Evolutionary conservation across 78 protist genomes (phyloP).

Genomic region (slime mould (Dictyostelium discoideum)): dicty_2.7 NC_007090.3:1310501-1311000

Average conservation of each 20-base stretch:
- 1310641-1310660: no score
- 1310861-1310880: background rate
- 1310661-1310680: no score
- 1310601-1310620: background rate
- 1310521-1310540: background rate
- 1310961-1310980: background rate
- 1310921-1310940: background rate
- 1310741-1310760: background rate
- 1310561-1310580: background rate
- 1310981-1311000: background rate
- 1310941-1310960: background rate
- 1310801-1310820: background rate
- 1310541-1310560: background rate
- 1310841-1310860: background rate
- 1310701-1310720: background rate
- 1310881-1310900: background rate
- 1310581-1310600: background rate
- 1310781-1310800: background rate
- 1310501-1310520: background rate
- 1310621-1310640: constrained; percentile 3
- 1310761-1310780: constrained; percentile 12
- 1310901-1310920: background rate
- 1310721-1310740: background rate
- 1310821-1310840: background rate
- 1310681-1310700: background rate